These are phyloP conservation scores for Brasilioporus rufonigricans DNA, from an alignment of 768 basidiomycete genomes.

Conservation along the genomic window DNA sequence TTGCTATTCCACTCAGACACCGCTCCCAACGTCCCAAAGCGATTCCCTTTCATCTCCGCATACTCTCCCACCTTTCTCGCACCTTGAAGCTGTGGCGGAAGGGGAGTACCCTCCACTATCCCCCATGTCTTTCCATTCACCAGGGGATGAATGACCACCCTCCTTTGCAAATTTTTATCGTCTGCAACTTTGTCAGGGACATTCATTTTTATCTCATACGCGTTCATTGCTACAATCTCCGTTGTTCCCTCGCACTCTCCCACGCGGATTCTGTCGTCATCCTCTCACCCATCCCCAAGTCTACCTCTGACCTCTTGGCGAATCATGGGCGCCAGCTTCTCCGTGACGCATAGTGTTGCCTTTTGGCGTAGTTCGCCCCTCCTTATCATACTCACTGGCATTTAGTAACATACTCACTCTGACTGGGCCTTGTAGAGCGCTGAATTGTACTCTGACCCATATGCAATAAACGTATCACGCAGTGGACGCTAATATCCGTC, in stretches of 20 bases:
- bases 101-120: slow-evolving; percentile 71
- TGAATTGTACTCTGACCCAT: slow-evolving; percentile 32
- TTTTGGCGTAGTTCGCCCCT: slow-evolving; percentile 17
- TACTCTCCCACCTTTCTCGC: slow-evolving; percentile 72
- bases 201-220: slow-evolving; percentile 26
- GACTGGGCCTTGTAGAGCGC: slow-evolving; percentile 30
- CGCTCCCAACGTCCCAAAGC: slow-evolving; percentile 45
- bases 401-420: slow-evolving; percentile 34
- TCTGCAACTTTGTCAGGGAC: slow-evolving; percentile 18
- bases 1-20: slow-evolving; percentile 40
- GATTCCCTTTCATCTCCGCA: slow-evolving; percentile 42
- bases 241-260: slow-evolving; percentile 21
- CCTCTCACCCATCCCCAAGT: slow-evolving; percentile 9
- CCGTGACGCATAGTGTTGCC: slow-evolving; percentile 18
- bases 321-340: slow-evolving; percentile 6
- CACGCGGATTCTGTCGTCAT: slow-evolving; percentile 25
- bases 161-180: slow-evolving; percentile 27
- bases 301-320: slow-evolving; percentile 18
- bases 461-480: slow-evolving; percentile 25
- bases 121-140: slow-evolving; percentile 67
- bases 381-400: slow-evolving; percentile 32
- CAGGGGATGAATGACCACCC: slow-evolving; percentile 41
- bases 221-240: slow-evolving; percentile 32
- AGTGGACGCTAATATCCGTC: slow-evolving; percentile 8
- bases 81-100: slow-evolving; percentile 81